phyloP scores from a whole-genome alignment of 75 land plant species.

The Azolla pinnata region DNA sequence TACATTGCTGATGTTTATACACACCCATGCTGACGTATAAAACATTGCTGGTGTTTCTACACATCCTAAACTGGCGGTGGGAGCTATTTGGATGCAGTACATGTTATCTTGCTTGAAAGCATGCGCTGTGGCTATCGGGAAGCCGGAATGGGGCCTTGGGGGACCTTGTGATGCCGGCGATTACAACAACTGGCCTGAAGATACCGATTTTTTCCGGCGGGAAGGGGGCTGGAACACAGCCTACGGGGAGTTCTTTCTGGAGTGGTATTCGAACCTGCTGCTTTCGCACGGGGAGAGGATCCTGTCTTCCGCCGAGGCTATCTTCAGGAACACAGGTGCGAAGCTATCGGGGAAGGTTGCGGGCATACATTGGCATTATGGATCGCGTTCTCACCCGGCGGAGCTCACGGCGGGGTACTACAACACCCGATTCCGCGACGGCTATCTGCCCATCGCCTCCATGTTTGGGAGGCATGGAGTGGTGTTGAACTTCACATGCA shows the following conservation, averaged over 20 bases:
- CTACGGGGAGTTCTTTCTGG: constrained; percentile 20
- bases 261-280: constrained; percentile 20
- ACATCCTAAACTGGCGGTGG: background rate
- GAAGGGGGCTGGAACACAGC: constrained; percentile 24
- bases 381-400: constrained; percentile 17
- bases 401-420: constrained; percentile 27
- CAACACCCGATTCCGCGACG: constrained; percentile 16
- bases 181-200: constrained; percentile 26
- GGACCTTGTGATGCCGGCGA: constrained; percentile 15
- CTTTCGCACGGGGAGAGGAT: constrained; percentile 24
- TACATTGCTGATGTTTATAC: too few relatives aligned
- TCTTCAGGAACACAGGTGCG: constrained; percentile 12
- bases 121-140: constrained; percentile 49
- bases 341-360: constrained; percentile 17
- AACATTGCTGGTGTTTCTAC: background rate
- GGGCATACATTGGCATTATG: constrained; percentile 30
- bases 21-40: too few relatives aligned
- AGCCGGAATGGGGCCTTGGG: constrained; percentile 52
- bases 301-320: constrained; percentile 7
- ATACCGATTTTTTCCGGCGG: constrained; percentile 12
- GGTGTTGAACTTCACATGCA: constrained; percentile 21
- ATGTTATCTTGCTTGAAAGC: constrained; percentile 63
- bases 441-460: constrained; percentile 17
- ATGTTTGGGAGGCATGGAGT: constrained; percentile 27
- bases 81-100: constrained; percentile 36